These are phyloP conservation scores for Lachnellula arida DNA, from an alignment of 2,329 filamentous ascomycete genomes.

Conservation along the genomic window DNA sequence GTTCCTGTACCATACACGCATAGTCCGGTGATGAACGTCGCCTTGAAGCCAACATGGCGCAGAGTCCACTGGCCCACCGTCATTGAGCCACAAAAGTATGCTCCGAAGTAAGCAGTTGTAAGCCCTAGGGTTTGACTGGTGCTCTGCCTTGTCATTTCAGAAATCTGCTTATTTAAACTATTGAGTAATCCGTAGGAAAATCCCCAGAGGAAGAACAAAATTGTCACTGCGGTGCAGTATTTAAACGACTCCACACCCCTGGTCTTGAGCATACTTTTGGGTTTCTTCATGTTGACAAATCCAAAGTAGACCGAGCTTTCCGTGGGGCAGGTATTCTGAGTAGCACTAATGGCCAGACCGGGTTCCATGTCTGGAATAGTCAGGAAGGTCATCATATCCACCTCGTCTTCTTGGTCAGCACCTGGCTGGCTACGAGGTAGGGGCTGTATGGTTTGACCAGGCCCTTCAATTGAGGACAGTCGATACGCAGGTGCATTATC, in stretches of 20 bases:
- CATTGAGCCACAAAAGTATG: slow-evolving; percentile 65
- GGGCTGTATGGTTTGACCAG: slow-evolving; percentile 5
- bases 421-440: slow-evolving; percentile 9
- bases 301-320: slow-evolving; percentile 60
- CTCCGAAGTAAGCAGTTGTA: slow-evolving; percentile 66
- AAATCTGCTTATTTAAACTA: slow-evolving; percentile 69
- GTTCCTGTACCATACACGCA: slow-evolving; percentile 70
- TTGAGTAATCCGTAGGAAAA: slow-evolving; percentile 86
- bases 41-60: slow-evolving; percentile 68
- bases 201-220: slow-evolving; percentile 85
- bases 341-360: slow-evolving; percentile 3
- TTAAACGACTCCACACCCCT: slow-evolving; percentile 61
- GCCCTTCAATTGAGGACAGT: background rate
- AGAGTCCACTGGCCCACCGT: slow-evolving; percentile 67
- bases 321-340: slow-evolving; percentile 13
- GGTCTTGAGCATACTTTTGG: slow-evolving; percentile 66
- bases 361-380: slow-evolving; percentile 20
- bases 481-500: background rate
- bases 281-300: slow-evolving; percentile 66
- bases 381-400: slow-evolving; percentile 28
- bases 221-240: slow-evolving; percentile 69
- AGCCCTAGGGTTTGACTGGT: slow-evolving; percentile 60
- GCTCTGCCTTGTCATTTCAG: slow-evolving; percentile 52
- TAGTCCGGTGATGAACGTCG: slow-evolving; percentile 73
- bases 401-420: slow-evolving; percentile 16